Percentiles rank a stretch among this genome's conserved stretches.
phyloP scores from a whole-genome alignment of 2,329 filamentous ascomycete genomes.

The Pestalotiopsis sp. region DNA sequence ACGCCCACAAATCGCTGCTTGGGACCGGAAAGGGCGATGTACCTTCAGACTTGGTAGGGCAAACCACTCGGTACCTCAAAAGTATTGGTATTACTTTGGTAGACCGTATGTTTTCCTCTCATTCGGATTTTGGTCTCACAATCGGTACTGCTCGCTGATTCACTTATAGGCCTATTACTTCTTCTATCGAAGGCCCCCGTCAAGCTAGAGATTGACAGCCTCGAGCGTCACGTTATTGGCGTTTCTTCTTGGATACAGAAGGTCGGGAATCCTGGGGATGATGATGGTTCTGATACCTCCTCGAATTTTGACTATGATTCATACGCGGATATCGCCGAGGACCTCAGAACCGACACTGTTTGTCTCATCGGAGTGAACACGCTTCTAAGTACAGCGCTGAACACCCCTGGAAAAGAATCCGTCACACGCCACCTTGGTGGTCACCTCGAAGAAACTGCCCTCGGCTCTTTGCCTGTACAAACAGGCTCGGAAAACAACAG shows the following conservation, averaged over 20 bases:
- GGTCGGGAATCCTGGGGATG: background rate
- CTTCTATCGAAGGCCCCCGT: background rate
- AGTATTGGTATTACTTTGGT: background rate
- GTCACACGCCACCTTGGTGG: background rate
- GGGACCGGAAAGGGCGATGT: background rate
- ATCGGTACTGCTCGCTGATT: too few species aligned
- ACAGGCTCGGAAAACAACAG: background rate
- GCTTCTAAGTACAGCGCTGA: background rate
- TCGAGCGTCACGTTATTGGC: background rate
- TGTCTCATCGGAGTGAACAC: background rate
- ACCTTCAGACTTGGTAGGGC: background rate
- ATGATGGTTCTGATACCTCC: background rate
- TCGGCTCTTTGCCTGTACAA: background rate
- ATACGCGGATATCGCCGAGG: background rate
- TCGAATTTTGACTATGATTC: background rate
- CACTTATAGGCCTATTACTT: background rate
- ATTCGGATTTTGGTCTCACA: too few species aligned
- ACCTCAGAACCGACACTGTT: background rate
- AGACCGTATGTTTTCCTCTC: background rate
- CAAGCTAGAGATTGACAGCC: background rate
- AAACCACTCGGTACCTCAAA: background rate
- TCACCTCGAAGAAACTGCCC: constrained; percentile 4
- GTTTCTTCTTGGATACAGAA: background rate
- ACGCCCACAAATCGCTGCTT: background rate
- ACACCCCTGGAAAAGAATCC: background rate